Percentiles rank a stretch among this genome's conserved stretches.
phyloP scores from a whole-genome alignment of 768 basidiomycete species.

The Agrocybe chaxingu region DNA sequence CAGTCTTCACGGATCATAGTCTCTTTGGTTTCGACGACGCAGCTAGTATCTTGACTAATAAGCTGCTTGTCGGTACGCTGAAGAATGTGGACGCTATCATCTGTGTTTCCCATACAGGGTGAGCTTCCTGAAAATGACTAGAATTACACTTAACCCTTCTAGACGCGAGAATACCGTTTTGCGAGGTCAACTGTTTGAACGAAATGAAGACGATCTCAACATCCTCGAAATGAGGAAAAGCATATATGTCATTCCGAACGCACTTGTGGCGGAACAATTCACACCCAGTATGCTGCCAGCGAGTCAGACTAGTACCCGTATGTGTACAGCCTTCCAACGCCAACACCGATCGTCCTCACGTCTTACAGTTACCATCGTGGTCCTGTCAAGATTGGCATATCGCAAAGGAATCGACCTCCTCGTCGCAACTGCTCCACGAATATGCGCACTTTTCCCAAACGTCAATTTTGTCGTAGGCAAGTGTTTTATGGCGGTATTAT shows the following conservation, averaged over 20 bases:
- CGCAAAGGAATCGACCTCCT: constrained; percentile 96
- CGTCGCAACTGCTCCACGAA: constrained; percentile 86
- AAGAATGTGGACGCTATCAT: constrained; percentile 92
- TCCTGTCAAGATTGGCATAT: constrained; percentile 88
- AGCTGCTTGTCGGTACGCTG: constrained; percentile 82
- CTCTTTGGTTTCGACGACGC: constrained; percentile 97
- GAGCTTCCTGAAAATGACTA: constrained; percentile 18
- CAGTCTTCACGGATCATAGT: constrained; percentile 96
- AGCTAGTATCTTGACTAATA: constrained; percentile 96
- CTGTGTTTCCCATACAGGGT: constrained; percentile 97
- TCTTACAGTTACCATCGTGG: constrained; percentile 82
- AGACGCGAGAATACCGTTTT: constrained; percentile 98
- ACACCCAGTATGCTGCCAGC: constrained; percentile 52
- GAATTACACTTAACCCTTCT: constrained; percentile 3
- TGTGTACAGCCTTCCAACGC: neutral
- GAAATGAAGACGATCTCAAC: constrained; percentile 38
- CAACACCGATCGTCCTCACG: neutral
- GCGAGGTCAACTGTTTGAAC: constrained; percentile 72
- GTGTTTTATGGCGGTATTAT: constrained; percentile 9
- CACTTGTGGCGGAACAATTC: constrained; percentile 85
- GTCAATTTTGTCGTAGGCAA: constrained; percentile 86
- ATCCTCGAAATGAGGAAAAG: constrained; percentile 46
- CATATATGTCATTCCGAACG: constrained; percentile 93
- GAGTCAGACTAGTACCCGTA: constrained; percentile 53
- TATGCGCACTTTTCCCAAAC: constrained; percentile 81